These are phyloP conservation scores for Tetrapisispora iriomotensis DNA, from an alignment of 805 yeast genomes.

Conservation along the genomic window DNA sequence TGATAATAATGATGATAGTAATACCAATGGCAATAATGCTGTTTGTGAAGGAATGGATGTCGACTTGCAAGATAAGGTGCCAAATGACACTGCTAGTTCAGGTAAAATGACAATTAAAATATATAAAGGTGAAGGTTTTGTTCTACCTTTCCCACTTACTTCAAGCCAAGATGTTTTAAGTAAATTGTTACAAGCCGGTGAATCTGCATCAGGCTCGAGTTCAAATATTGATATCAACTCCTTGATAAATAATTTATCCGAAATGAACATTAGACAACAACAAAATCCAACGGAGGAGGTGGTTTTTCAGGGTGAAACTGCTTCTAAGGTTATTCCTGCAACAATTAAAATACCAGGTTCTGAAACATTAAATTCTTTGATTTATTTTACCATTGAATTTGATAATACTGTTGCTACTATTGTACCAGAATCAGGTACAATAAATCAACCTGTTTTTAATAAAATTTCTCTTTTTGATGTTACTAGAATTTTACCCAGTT, in stretches of 20 bases:
- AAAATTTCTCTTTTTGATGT: constrained; percentile 89
- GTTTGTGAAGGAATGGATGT: not conserved
- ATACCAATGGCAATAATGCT: constrained; percentile 7
- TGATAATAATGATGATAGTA: constrained; percentile 8
- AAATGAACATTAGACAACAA: constrained; percentile 23
- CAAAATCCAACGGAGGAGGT: constrained; percentile 27
- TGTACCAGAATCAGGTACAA: constrained; percentile 78
- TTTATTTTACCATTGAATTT: constrained; percentile 83
- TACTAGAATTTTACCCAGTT: constrained; percentile 45
- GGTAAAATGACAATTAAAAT: constrained; percentile 73
- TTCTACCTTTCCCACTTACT: constrained; percentile 60
- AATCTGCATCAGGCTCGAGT: constrained; percentile 20
- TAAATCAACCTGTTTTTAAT: constrained; percentile 72
- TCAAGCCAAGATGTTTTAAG: constrained; percentile 53
- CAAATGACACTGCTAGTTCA: constrained; percentile 15
- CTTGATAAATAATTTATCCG: constrained; percentile 20
- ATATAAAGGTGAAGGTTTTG: constrained; percentile 57
- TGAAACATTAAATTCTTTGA: constrained; percentile 51
- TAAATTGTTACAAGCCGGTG: constrained; percentile 54
- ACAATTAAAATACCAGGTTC: constrained; percentile 46
- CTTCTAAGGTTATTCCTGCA: constrained; percentile 38
- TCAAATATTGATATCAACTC: constrained; percentile 17
- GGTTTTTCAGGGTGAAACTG: constrained; percentile 25
- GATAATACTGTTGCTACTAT: constrained; percentile 88
- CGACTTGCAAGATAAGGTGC: not conserved